phyloP scores from a whole-genome alignment of 768 basidiomycete species.

The Russula olivacea region DNA sequence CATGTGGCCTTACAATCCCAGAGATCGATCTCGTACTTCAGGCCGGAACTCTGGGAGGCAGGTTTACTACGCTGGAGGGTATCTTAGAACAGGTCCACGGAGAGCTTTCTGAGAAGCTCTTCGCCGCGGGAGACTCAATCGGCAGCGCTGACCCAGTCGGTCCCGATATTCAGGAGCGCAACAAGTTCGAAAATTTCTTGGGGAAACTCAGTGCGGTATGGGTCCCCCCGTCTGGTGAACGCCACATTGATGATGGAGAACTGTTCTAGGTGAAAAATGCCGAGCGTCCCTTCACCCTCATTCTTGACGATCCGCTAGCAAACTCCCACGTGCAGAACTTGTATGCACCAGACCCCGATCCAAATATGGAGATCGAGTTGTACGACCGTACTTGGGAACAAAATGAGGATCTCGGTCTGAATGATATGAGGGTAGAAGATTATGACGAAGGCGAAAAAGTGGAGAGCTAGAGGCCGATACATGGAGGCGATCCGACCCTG shows the following conservation, averaged over 20 bases:
- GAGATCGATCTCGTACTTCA: conserved; percentile 92
- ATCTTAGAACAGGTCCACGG: conserved; percentile 92
- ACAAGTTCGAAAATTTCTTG: conserved; percentile 73
- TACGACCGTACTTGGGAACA: conserved; percentile 87
- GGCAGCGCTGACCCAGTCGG: conserved; percentile 35
- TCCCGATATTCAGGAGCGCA: conserved; percentile 29
- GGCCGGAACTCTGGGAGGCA: conserved; percentile 90
- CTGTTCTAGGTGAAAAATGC: conserved; percentile 63
- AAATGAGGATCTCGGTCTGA: conserved; percentile 91
- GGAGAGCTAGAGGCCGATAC: conserved; percentile 1
- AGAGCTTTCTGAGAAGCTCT: conserved; percentile 84
- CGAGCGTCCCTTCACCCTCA: conserved; percentile 77
- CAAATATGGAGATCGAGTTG: conserved; percentile 76
- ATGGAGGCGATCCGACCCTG: not conserved
- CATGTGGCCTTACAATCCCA: conserved; percentile 81
- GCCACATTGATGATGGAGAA: not conserved
- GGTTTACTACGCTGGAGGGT: conserved; percentile 97
- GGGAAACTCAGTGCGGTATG: conserved; percentile 65
- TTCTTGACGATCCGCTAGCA: conserved; percentile 91
- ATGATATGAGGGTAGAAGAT: conserved; percentile 80
- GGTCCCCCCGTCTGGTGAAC: not conserved
- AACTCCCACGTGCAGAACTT: conserved; percentile 95
- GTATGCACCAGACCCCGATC: conserved; percentile 97
- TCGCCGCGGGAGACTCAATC: conserved; percentile 65
- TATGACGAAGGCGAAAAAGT: conserved; percentile 42